Conservation (phyloP, 2,329 filamentous ascomycete genomes). For the Orbilia blumenaviensis region DNA sequence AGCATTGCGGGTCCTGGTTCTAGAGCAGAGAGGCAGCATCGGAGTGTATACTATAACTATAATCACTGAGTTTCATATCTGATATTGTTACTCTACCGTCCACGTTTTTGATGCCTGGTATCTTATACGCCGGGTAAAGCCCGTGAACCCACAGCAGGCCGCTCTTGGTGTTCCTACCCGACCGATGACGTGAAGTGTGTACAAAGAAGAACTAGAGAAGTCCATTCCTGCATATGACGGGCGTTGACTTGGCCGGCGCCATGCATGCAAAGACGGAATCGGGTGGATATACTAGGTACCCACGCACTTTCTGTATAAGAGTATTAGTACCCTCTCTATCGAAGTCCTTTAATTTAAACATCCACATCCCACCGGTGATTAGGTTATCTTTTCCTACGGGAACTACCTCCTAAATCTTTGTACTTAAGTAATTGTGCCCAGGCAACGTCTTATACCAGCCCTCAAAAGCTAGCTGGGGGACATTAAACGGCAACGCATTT, state of each 20-base stretch:
- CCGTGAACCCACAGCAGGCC: neutral
- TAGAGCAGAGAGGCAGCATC: conserved; percentile 34
- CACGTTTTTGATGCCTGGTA: neutral
- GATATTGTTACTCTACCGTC: conserved; percentile 1
- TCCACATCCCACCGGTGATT: neutral
- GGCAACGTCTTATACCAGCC: neutral
- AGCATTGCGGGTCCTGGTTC: conserved; percentile 30
- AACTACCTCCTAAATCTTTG: neutral
- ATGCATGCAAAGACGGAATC: neutral
- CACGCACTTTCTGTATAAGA: neutral
- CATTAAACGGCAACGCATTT: conserved; percentile 16
- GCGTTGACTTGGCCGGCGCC: neutral
- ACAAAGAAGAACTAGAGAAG: neutral
- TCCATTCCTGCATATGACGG: conserved; percentile 10
- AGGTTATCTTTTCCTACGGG: neutral
- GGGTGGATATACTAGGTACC: neutral
- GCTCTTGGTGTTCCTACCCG: neutral
- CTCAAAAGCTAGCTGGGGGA: neutral
- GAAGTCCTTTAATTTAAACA: neutral
- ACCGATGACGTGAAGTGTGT: neutral
- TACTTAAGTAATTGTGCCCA: neutral
- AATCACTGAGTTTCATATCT: conserved; percentile 21
- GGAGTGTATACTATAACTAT: conserved; percentile 42
- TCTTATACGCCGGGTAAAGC: neutral
- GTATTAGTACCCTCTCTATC: neutral